Base-by-base conservation (phyloP, 192 early-diverging fungal species). In the Chytriomyces sp. region DNA sequence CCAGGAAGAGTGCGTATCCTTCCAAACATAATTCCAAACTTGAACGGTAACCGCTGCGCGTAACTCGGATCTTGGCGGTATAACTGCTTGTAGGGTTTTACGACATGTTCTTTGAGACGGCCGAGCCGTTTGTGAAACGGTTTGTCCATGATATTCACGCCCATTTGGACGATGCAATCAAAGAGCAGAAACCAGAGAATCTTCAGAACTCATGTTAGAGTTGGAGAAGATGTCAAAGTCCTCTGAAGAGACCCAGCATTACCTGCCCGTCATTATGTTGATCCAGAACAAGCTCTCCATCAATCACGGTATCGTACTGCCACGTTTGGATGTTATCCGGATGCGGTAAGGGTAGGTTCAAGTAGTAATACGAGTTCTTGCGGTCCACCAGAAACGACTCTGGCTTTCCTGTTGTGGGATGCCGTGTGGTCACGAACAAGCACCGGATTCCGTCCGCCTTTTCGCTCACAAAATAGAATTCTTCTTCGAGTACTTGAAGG, bases 281-380 rank as follows among this genome's bases (percentile, higher is more conserved):
- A 76, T 97, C 96, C 5, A 92, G 79, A 9, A 99, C 93, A 59
- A 99, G 84, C 82, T 99, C 97, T 1, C 94, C 95, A 76, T 99
- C 96, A 49, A 99, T 84, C 11, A 98, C 82, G 7, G 95, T 97
- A 53, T 88, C 81, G 57, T 84, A 67, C 57, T 94, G 93, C 57
- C 80, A 91, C 47, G 79, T 64, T 50, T 57, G 61, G n/a, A 66
- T 46, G 23, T 77, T 69, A n/a, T 74, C 76, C 9, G 78, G 79
- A 8, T 79, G 20, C 61, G 95, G 93, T 13, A 85, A 43, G 24
- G 92, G 75, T 24, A 91, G 63, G 20, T 84, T 85, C 0, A 92
- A 81, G 1, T 82, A 77, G 50, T 87, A 92, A 82, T 93, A 97
- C 10, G 91, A 86, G 87, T 94, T 97, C 69, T 94, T 96, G 68